phyloP scores from a whole-genome alignment of 768 basidiomycete species.

The Panaeolus cyanescens region DNA sequence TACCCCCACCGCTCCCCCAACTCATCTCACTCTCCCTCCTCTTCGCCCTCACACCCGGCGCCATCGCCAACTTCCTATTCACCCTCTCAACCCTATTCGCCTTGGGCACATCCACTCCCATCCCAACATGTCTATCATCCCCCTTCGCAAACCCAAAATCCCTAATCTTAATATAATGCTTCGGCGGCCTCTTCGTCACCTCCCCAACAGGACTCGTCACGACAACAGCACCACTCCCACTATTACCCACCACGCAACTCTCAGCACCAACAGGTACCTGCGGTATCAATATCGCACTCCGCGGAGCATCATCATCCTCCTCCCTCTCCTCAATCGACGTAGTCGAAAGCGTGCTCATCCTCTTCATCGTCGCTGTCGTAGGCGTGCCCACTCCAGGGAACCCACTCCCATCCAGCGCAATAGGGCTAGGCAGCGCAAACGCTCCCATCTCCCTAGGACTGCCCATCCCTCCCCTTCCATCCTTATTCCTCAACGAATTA shows the following conservation, averaged over 20 bases:
- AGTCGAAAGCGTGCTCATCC: not conserved
- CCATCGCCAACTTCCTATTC: constrained; percentile 27
- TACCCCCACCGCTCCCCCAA: constrained; percentile 23
- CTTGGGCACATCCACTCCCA: constrained; percentile 42
- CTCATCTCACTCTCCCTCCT: constrained; percentile 15
- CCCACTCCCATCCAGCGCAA: not conserved
- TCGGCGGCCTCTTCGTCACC: constrained; percentile 2
- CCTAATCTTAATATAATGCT: constrained; percentile 37
- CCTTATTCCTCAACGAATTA: constrained; percentile 19
- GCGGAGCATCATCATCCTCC: not conserved
- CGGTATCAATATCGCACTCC: not conserved
- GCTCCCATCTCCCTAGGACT: not conserved
- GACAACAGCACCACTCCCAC: too few species aligned
- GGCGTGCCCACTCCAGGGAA: not conserved
- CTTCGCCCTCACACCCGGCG: constrained; percentile 15
- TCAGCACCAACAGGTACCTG: not conserved
- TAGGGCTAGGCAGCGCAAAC: not conserved
- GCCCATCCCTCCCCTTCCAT: not conserved
- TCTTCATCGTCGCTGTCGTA: not conserved
- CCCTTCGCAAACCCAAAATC: constrained; percentile 39
- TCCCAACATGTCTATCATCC: constrained; percentile 39
- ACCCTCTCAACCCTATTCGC: constrained; percentile 37
- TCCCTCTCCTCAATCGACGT: not conserved
- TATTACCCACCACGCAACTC: too few species aligned
- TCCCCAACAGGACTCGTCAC: not conserved